Base-by-base conservation (phyloP, 805 yeast species). In the Metschnikowia borealis region DNA sequence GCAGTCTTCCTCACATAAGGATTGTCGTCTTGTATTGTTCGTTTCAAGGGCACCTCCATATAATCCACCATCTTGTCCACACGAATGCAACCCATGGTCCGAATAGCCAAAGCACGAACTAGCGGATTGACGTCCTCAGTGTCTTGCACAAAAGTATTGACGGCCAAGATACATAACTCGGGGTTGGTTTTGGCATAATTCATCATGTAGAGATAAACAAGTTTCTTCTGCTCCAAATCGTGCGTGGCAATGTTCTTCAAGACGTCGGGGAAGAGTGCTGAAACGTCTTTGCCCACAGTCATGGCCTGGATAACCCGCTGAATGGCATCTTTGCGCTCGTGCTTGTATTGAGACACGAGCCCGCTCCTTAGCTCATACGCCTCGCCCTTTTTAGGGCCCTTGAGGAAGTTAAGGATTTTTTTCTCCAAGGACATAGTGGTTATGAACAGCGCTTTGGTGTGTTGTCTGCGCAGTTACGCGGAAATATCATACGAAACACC, bases 1-100 rank as follows among this genome's bases (percentile, higher is more conserved):
- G 99, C 99, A 0, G 99, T 94, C 62, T 95, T 94, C 55, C 99
- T 79, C 45, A 94, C 99, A 64, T 94, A 94, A 1, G 99, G 98
- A 64, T 91, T 91, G 62, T 91, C 97, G 70, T 94, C 99, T 51
- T 75, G 78, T 59, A 94, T 73, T 1, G 98, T 91, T 60, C 87
- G 79, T 55, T 84, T 83, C 56, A 94, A 74, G 0, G 99, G 99
- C 18, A 85, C 84, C 55, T 89, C 94, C 83, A 94, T 82, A 65
- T 94, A 94, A 64, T 92, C 98, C 39, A 90, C 88, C 83, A 94
- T 91, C 67, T 87, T 91, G 63, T 88, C 96, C 17, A 94, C 98
- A 41, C 98, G 76, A 46, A 94, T 90, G 72, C 97, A 92, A 0
- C 99, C 98, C 99, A 94, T 94, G 11, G 99, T 94, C 63, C 99